phyloP scores from a whole-genome alignment of 2,329 filamentous ascomycete genomes.

The Cladosporium sp. region DNA sequence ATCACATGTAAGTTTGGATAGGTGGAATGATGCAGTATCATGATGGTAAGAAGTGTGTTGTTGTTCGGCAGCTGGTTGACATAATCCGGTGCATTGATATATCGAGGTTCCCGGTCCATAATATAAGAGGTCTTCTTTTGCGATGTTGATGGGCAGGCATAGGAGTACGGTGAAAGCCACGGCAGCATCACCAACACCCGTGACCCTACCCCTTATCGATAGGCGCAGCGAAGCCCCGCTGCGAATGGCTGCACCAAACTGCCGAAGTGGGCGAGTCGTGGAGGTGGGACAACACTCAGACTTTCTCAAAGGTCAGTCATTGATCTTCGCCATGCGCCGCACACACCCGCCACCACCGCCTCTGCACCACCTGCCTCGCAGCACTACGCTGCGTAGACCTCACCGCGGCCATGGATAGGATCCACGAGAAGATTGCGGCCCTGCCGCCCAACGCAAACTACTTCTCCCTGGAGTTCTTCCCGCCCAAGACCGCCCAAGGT shows the following conservation, averaged over 20 bases:
- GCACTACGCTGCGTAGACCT: background rate
- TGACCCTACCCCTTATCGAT: background rate
- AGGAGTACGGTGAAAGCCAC: too few species aligned
- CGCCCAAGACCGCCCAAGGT: constrained; percentile 93
- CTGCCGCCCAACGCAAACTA: constrained; percentile 75
- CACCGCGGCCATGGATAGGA: constrained; percentile 32
- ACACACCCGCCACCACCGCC: background rate
- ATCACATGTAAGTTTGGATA: too few species aligned
- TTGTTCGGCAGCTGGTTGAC: too few species aligned
- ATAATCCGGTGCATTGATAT: too few species aligned
- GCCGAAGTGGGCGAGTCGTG: background rate
- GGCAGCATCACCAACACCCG: too few species aligned
- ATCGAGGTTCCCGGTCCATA: too few species aligned
- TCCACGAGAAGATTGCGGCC: constrained; percentile 91
- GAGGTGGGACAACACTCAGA: background rate
- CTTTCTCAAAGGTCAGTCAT: background rate
- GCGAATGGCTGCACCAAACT: background rate
- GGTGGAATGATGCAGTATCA: too few species aligned
- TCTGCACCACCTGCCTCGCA: background rate
- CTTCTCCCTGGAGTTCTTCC: constrained; percentile 99
- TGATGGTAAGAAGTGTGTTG: too few species aligned
- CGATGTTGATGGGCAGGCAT: too few species aligned
- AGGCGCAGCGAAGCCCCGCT: background rate
- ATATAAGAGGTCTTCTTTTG: too few species aligned
- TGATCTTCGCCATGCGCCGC: background rate